Evolutionary conservation across 2,329 filamentous ascomycete species (phyloP), one percentile per base, ranked within the genome.

Genomic region (Chrysoporthe cubensis): DNA sequence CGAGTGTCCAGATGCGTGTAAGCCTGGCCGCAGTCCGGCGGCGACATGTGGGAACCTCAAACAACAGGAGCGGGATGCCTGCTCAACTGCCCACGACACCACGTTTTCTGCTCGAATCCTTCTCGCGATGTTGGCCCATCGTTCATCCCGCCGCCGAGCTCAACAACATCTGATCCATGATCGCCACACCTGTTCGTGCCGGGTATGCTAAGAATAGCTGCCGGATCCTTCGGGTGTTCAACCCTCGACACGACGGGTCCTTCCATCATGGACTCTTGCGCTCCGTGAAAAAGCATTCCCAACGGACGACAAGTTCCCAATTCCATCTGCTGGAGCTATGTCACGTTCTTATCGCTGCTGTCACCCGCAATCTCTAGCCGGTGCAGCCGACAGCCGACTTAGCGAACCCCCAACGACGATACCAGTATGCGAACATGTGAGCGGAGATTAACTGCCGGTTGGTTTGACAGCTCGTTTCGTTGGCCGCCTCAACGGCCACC

Each of bases 1-100:
- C 48, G 14, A 44, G 40, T 56, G 50, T 56, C 62, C 62, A 57
- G 21, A 64, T 64, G 59, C 62, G 62, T 54, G 50, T 48, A 64
- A 64, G 62, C 40, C 48, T 44, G 62, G 50, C 34, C 62, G 62
- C 50, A 64, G 50, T 57, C 40, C 26, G 40, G 37, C 50, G 48
- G 48, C 62, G 59, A 61, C n/a, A 56, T 57, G 46, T 64, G 50
- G 21, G 50, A 64, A 34, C 16, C 42, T 64, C 37, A 62, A 57
- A 64, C 62, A 43, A 56, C 21, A 57, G 62, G 62, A 46, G 32
- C 32, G 40, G 34, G 3, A 43, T 56, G 46, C 46, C 46, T 63
- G 61, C 14, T 43, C 40, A 18, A 57, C 34, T 18, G 18, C 9
- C 62, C 21, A 44, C 21, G 42, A 13, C 62, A 57, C n/a, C 62